phyloP scores from a whole-genome alignment of 192 early-diverging fungal genomes.

The Phlyctochytrium arcticum region DNA sequence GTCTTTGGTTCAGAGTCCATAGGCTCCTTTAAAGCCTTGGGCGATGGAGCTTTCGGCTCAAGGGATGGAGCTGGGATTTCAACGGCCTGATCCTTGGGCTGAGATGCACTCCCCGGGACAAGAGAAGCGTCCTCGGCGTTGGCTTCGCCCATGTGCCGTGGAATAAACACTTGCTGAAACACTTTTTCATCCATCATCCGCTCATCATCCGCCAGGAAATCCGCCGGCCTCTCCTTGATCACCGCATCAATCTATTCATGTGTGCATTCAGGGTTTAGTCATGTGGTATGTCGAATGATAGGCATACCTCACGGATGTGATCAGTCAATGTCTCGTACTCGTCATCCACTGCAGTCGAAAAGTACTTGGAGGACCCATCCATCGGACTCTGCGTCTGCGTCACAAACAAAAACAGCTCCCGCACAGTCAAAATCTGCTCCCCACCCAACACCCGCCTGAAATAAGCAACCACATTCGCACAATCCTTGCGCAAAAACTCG shows the following conservation, averaged over 20 bases:
- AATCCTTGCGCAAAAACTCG: slow-evolving; percentile 94
- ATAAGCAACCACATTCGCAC: slow-evolving; percentile 88
- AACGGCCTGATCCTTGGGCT: too few relatives aligned
- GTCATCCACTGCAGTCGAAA: too few relatives aligned
- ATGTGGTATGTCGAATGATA: too few relatives aligned
- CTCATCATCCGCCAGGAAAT: slow-evolving; percentile 26
- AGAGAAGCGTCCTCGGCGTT: slow-evolving; percentile 78
- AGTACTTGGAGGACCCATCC: too few relatives aligned
- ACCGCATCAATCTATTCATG: slow-evolving; percentile 23
- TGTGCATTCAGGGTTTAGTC: background rate
- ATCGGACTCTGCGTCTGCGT: too few relatives aligned
- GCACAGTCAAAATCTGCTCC: slow-evolving; percentile 54
- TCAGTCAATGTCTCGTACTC: too few relatives aligned
- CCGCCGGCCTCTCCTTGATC: slow-evolving; percentile 26
- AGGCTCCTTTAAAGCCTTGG: too few relatives aligned
- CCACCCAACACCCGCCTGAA: slow-evolving; percentile 74
- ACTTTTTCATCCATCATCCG: slow-evolving; percentile 77
- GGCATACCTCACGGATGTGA: too few relatives aligned
- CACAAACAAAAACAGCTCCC: slow-evolving; percentile 90
- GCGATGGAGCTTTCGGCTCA: too few relatives aligned
- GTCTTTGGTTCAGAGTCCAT: too few relatives aligned
- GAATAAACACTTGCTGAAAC: slow-evolving; percentile 88
- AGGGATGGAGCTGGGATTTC: too few relatives aligned
- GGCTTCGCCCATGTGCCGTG: slow-evolving; percentile 90
- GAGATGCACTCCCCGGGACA: too few relatives aligned